Evolutionary conservation across 2,329 filamentous ascomycete species (phyloP), one percentile per base, ranked within the genome.

Genomic region (Colletotrichum kahawae): DNA sequence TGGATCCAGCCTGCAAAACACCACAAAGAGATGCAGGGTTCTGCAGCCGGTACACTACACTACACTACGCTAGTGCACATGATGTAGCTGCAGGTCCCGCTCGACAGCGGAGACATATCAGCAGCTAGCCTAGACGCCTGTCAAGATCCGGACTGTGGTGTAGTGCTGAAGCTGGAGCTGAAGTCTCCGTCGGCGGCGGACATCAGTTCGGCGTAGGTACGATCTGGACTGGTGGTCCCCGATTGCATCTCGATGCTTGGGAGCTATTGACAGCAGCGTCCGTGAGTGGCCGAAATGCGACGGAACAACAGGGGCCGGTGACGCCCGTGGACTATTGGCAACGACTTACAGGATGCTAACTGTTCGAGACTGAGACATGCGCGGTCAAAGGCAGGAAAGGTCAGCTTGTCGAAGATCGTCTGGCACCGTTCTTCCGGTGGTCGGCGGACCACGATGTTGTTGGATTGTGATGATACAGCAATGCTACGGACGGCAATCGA

Each of bases 11-110:
- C 36, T 71, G 60, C 51, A 38, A 31, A 54, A 31, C 36, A 71
- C 34, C 18, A 62, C 66, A 71, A 56, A 56, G 67, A 24, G 43
- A 63, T n/a, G 68, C 68, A 71, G 72, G 72, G 72, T 48, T 70
- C 67, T 65, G 67, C 48, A 51, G 31, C 16, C 33, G 31, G 72
- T 33, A 31, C 33, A 33, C n/a, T 54, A 43, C 33, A 33, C n/a
- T 54, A 43, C 72, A 62, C 66, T 67, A 56, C 33, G 48, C 56
- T 36, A 24, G 24, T 65, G 57, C 57, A 33, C 43, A 34, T 62
- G 27, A 48, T 62, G 59, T 70, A 67, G 60, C 71, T 66, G 71
- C 51, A 70, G 59, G 38, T 72, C 24, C 38, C n/a, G 27, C 63
- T 48, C 69, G 56, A 64, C 63, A 75, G 69, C 57, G 69, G 69